Evolutionary conservation across 345 rosid species (phyloP), one percentile per base, ranked within the genome.

Genomic region (Linum tenue): DNA sequence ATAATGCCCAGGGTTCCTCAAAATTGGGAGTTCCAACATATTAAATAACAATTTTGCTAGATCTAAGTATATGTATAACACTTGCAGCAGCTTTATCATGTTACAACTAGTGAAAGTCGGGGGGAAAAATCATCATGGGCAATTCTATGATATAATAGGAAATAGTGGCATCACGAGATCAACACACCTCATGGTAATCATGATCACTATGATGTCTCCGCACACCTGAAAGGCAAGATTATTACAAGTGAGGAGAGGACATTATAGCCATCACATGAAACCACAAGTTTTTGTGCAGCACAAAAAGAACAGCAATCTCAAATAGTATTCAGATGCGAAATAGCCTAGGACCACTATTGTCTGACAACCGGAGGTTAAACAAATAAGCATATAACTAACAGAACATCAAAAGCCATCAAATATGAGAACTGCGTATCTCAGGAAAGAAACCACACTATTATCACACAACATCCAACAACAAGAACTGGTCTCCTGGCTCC

Each of bases 151-250:
- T 17, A 11, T 22, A 22, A 22, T 22, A 22, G 31, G 31, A 22
- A 22, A 22, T 22, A 22, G 31, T 22, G 31, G 31, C 31, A 43
- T 36, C 59, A 58, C 39, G 43, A 66, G 60, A 71, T 51, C 17
- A 67, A 64, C 62, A 35, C 22, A 88, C 96, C 96, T 84, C 31
- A 22, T 22, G 88, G 64, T 77, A 70, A 71, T 88, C 96, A 42
- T 59, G 82, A 59, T 76, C 64, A 57, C 69, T 80, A 15, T 76
- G 82, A 58, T 77, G 83, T 65, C 86, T 83, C 41, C 84, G 73
- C 7, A 81, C 80, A 71, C 92, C 96, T 88, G 78, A 48, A 64
- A 69, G 72, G 67, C 42, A 37, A 66, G 53, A 48, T 9, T 48
- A 10, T 3, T 9, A 9, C 14, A 10, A 6, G 53, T 48, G 14